These are phyloP conservation scores for Quaeritorhiza haematococci DNA, from an alignment of 371 early-diverging fungal genomes.

Conservation along the genomic window DNA sequence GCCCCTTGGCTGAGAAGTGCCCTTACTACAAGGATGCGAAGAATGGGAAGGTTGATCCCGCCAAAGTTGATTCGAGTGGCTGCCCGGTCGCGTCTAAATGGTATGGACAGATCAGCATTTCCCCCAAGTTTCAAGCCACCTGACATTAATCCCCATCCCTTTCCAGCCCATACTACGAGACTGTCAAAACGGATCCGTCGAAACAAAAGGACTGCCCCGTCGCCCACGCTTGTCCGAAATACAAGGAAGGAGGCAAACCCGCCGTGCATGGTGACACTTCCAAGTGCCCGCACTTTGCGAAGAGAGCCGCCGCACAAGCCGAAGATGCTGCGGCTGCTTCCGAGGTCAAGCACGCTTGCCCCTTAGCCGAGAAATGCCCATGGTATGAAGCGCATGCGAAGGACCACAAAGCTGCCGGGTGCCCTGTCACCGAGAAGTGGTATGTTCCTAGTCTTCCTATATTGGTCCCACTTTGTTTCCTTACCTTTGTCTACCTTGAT, in stretches of 20 bases:
- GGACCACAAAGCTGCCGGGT: slow-evolving; percentile 9
- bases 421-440: too few species aligned
- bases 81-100: slow-evolving; percentile 1
- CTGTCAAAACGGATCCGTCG: background rate
- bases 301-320: background rate
- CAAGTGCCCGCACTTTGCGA: background rate
- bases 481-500: too few species aligned
- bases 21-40: slow-evolving; percentile 5
- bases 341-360: too few species aligned
- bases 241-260: background rate
- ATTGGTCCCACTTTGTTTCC: too few species aligned
- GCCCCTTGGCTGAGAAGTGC: slow-evolving; percentile 5
- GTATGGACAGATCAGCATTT: too few species aligned
- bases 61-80: background rate
- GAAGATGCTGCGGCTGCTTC: too few species aligned
- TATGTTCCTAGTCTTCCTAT: too few species aligned
- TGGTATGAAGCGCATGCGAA: slow-evolving; percentile 16
- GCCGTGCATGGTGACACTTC: slow-evolving; percentile 1
- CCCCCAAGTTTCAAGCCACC: too few species aligned
- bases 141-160: too few species aligned
- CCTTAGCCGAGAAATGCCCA: slow-evolving; percentile 18
- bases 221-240: background rate
- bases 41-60: background rate
- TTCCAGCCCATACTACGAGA: slow-evolving; percentile 5
- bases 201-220: slow-evolving; percentile 4